Conservation (phyloP, 768 basidiomycete genomes). For the Termitomyces sp. region DNA sequence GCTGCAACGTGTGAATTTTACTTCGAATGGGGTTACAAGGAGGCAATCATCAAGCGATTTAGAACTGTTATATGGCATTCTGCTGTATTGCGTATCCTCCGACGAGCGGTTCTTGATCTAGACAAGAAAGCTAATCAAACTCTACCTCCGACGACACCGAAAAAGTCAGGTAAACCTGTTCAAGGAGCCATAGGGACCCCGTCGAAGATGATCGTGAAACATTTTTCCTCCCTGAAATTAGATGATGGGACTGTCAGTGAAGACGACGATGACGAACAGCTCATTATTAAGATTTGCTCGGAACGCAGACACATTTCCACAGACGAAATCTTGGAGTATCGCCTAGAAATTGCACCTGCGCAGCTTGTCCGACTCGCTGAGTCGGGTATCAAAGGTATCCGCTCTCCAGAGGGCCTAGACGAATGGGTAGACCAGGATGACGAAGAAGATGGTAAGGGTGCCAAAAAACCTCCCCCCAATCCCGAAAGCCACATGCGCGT, state of each 20-base stretch:
- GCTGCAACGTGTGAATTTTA: constrained; percentile 80
- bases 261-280: constrained; percentile 32
- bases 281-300: constrained; percentile 65
- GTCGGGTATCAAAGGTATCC: constrained; percentile 59
- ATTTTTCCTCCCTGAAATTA: constrained; percentile 46
- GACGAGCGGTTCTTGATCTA: constrained; percentile 52
- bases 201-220: constrained; percentile 49
- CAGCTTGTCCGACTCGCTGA: constrained; percentile 62
- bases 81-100: constrained; percentile 62
- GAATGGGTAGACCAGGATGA: constrained; percentile 50
- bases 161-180: constrained; percentile 24
- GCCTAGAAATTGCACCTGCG: constrained; percentile 68
- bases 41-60: constrained; percentile 80
- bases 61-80: constrained; percentile 79
- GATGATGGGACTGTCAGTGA: constrained; percentile 23
- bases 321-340: constrained; percentile 71
- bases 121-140: constrained; percentile 24
- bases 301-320: constrained; percentile 65
- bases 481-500: constrained; percentile 56
- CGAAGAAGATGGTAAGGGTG: constrained; percentile 30
- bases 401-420: constrained; percentile 42
- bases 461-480: constrained; percentile 36
- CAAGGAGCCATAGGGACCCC: constrained; percentile 36
- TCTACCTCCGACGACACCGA: constrained; percentile 33
- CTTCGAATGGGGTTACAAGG: constrained; percentile 90